Evolutionary conservation across 208 protist species (phyloP), one percentile per base, ranked within the genome.

Genomic region (Leishmania lainsoni): DNA sequence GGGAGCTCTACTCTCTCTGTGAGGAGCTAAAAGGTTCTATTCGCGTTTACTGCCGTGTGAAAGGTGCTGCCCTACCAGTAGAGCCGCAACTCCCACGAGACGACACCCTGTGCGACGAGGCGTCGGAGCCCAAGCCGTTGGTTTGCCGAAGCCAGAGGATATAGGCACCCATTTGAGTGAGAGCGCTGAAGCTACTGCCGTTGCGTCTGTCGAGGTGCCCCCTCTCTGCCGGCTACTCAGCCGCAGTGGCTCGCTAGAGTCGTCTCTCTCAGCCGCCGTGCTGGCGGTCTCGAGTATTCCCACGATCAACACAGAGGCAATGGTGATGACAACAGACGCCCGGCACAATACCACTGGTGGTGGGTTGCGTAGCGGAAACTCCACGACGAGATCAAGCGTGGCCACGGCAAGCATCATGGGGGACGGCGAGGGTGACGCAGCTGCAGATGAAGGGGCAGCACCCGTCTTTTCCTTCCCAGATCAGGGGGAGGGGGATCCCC

Each of bases 1-100:
- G 94, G 16, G 90, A 89, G 80, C 85, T 96, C 45, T 94, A 91
- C 83, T 89, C 91, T 16, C 83, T 86, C 22, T 95, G 89, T 77
- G 94, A 97, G 82, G 94, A 96, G 83, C 69, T 98, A 42, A 96
- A 97, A 65, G 96, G 96, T 17, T 92, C 93, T 8, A 98, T 98
- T 82, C 91, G 96, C 26, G 96, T 98, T 51, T 98, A 95, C 86
- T 97, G 96, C 76, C 93, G 96, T 10, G 93, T 98, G n/a, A 94
- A 94, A 74, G 92, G 92, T 20, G 32, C 20, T 56, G 9, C 48
- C 22, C 48, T 48, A 29, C 49, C 76, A n/a, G 51, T n/a, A 48
- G 72, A 32, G 0, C 10, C 32, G 68, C 68, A 20, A 54, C 22
- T 0, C 8, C 39, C 68, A 54, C 10, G 26, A 6, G 68, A 35